Evolutionary conservation across 495 filamentous ascomycete genomes (phyloP), one percentile per base, ranked within the genome.

Genomic region (Xanthoparmelia taractica): DNA sequence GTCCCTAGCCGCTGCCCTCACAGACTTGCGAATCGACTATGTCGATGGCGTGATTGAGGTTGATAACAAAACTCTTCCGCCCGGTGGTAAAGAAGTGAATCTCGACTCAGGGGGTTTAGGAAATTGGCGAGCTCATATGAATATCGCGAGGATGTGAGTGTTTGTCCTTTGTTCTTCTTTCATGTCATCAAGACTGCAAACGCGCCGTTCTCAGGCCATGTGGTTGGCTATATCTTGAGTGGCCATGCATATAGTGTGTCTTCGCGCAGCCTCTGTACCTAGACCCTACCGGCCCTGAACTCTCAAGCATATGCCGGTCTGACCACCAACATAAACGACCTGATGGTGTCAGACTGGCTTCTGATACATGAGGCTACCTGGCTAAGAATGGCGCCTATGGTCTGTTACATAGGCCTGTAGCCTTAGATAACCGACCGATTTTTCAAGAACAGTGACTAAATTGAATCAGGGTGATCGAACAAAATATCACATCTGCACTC

Each of bases 401-500:
- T 48, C 45, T 48, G 20, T 48, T 48, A 48, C 45, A 6, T 25
- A 48, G 20, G 45, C 45, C n/a, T 48, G 25, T 48, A 48, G 45
- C 45, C 45, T 48, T n/a, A 48, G 6, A 25, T 48, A 25, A 48
- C 8, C n/a, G 8, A 20, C n/a, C 23, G 34, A 36, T 38, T 27
- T 27, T 7, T 50, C 23, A 50, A 50, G 23, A 50, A 2, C 11
- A 29, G 5, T 50, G 2, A 50, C 45, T 58, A 13, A 58, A 23
- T 41, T 41, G 27, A 41, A 38, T 7, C 33, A 58, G 31, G 31
- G 2, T 58, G 27, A 58, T 58, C 56, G 56, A 58, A 31, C 56
- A 58, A 11, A 36, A 58, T 40, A 12, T 58, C 18, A 29, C 56
- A 23, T 58, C 78, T 4, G 75, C 73, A 0, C 65, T 80, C 31